Percentiles rank a stretch among this genome's conserved stretches.
These are phyloP conservation scores for Leptographium procerum DNA, from an alignment of 2,329 filamentous ascomycete genomes.

Conservation along the genomic window DNA sequence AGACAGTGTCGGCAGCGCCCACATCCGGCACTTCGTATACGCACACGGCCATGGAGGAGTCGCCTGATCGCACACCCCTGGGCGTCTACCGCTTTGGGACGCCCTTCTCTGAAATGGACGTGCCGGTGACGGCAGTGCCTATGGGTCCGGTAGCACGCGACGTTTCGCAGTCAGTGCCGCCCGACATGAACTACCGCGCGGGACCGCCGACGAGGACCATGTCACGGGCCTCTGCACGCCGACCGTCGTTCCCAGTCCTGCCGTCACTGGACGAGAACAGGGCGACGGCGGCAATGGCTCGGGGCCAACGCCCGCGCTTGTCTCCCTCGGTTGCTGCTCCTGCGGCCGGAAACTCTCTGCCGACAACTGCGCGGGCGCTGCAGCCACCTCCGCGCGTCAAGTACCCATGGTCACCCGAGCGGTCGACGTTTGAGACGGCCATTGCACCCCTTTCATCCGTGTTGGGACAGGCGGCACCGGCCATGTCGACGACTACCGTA, in stretches of 20 bases:
- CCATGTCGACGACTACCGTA: constrained; percentile 4
- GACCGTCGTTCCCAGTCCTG: constrained; percentile 58
- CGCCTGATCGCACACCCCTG: constrained; percentile 38
- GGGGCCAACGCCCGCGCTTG: constrained; percentile 12
- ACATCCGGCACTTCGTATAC: constrained; percentile 9
- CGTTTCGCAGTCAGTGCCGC: constrained; percentile 80
- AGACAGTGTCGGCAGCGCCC: not conserved
- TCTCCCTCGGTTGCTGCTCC: constrained; percentile 11
- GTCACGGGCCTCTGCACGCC: constrained; percentile 46
- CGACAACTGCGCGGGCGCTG: constrained; percentile 22
- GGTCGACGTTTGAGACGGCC: constrained; percentile 31
- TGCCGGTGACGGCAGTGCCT: constrained; percentile 65
- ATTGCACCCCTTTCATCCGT: constrained; percentile 22
- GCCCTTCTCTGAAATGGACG: constrained; percentile 82
- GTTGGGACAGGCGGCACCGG: not conserved
- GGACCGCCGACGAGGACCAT: constrained; percentile 29
- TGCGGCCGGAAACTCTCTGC: not conserved
- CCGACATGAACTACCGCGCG: constrained; percentile 71
- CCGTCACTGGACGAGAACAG: constrained; percentile 58
- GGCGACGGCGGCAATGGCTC: constrained; percentile 5
- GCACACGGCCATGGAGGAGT: constrained; percentile 13
- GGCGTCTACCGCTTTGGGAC: constrained; percentile 68
- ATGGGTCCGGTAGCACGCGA: constrained; percentile 65
- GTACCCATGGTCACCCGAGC: constrained; percentile 45
- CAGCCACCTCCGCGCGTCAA: constrained; percentile 42